phyloP scores from a whole-genome alignment of 1,139 yeast species.

The Blastobotrys ciferrii region DNA sequence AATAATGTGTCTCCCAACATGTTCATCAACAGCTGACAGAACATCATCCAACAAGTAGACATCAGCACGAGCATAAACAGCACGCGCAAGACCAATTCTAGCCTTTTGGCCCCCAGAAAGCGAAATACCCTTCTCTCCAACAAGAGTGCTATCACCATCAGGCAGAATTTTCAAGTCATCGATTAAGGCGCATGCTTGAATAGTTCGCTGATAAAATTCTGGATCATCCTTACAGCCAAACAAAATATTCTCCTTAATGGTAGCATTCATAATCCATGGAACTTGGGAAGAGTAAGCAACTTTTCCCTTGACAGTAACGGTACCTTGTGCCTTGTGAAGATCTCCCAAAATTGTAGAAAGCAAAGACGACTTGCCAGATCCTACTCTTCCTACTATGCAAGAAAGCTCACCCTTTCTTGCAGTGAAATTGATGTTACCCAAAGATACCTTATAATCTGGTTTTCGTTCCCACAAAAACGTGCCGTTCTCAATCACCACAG shows the following conservation, averaged over 20 bases:
- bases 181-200: conserved; percentile 86
- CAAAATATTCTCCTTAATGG: conserved; percentile 82
- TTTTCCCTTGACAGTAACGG: conserved; percentile 69
- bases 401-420: conserved; percentile 79
- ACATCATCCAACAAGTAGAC: conserved; percentile 87
- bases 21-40: conserved; percentile 91
- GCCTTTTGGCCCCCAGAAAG: conserved; percentile 98
- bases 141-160: conserved; percentile 86
- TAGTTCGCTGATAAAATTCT: conserved; percentile 70
- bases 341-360: conserved; percentile 85
- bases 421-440: conserved; percentile 57
- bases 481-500: conserved; percentile 68
- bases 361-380: conserved; percentile 87
- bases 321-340: conserved; percentile 73
- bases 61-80: conserved; percentile 93
- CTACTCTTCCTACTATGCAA: conserved; percentile 91
- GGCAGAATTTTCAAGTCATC: conserved; percentile 76
- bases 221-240: conserved; percentile 87
- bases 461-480: conserved; percentile 87
- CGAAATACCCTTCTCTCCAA: conserved; percentile 96
- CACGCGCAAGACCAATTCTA: conserved; percentile 86
- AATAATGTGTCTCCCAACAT: conserved; percentile 83
- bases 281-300: conserved; percentile 89
- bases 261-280: conserved; percentile 95
- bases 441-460: conserved; percentile 74